Evolutionary conservation across 176 grass and related monocot genomes (phyloP), one percentile per base, ranked within the genome.

Genomic region (Olyra latifolia): DNA sequence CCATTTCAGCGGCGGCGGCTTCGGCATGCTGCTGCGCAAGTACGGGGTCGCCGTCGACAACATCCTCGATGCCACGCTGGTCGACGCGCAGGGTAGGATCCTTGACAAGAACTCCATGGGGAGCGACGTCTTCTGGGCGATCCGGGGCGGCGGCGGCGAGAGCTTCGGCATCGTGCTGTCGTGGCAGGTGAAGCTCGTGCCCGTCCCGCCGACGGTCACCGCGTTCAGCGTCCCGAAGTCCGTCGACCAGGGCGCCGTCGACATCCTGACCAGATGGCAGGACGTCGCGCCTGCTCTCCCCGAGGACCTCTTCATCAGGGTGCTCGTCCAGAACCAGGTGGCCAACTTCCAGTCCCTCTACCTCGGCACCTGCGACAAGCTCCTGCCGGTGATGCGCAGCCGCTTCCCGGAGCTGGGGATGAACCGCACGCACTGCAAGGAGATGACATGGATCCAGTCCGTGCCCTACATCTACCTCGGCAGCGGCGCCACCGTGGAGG

Each of bases 131-230:
- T 92, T 92, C 69, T 92, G 82, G 83, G 72, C 83, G 6, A 67
- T 92, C 62, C 84, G 82, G 4, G 90, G 93, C 8, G 90, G 93
- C 35, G 87, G 87, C 19, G 90, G 76, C 2, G 87, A 78, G 71
- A 92, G 83, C 81, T 92, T 92, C 50, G 90, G 90, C 47, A 49
- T 92, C 70, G 83, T 92, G 17, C 16, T 92, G 59, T 84, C 90
- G 24, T 92, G 76, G 79, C 55, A 86, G 83, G 66, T 92, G 14
- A 65, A 17, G 58, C 80, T 92, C 1, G 86, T 89, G 10, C 15
- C 71, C 7, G 86, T 92, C 11, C 83, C 90, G 8, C 46, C 61
- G 16, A 78, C 12, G 0, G 83, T 92, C 23, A 82, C 85, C 6
- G 78, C 69, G 56, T 87, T 95, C 87, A 77, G 15, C 77, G 42